phyloP scores from a whole-genome alignment of 1,284 basidiomycete genomes.

The Papiliotrema fonsecae region DNA sequence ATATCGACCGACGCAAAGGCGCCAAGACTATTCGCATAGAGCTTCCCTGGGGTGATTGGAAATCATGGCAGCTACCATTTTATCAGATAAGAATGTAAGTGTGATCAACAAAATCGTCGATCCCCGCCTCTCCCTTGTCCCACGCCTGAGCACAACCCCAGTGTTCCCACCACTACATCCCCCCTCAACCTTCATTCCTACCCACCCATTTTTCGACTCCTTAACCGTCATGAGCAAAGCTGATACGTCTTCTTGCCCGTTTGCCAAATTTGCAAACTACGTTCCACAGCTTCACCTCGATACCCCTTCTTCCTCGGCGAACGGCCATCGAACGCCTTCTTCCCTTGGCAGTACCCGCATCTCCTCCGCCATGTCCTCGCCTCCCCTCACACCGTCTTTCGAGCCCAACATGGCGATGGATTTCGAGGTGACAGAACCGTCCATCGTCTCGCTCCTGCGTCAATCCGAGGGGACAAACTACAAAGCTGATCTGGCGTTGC shows the following conservation, averaged over 20 bases:
- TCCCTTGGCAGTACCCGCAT: neutral
- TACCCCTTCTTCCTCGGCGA: neutral
- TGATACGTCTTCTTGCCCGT: slow-evolving; percentile 1
- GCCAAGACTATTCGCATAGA: neutral
- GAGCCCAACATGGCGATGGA: slow-evolving; percentile 16
- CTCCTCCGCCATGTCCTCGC: neutral
- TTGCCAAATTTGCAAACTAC: neutral
- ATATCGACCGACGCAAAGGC: too few relatives aligned
- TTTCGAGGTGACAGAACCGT: neutral
- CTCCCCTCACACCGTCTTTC: slow-evolving; percentile 17
- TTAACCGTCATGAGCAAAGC: neutral
- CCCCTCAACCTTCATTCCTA: too few relatives aligned
- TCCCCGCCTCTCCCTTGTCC: neutral
- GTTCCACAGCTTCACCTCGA: neutral
- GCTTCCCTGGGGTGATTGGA: too few relatives aligned
- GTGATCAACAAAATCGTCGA: slow-evolving; percentile 2
- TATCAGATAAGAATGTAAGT: slow-evolving; percentile 24
- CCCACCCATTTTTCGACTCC: too few relatives aligned
- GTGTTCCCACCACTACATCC: neutral
- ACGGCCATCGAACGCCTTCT: neutral
- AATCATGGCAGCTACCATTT: slow-evolving; percentile 1
- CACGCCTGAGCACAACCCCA: slow-evolving; percentile 5
- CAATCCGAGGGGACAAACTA: neutral
- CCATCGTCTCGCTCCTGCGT: neutral
- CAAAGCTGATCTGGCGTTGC: slow-evolving; percentile 14